phyloP scores from a whole-genome alignment of 208 protist species.

The Tritrichomonas musculus region DNA sequence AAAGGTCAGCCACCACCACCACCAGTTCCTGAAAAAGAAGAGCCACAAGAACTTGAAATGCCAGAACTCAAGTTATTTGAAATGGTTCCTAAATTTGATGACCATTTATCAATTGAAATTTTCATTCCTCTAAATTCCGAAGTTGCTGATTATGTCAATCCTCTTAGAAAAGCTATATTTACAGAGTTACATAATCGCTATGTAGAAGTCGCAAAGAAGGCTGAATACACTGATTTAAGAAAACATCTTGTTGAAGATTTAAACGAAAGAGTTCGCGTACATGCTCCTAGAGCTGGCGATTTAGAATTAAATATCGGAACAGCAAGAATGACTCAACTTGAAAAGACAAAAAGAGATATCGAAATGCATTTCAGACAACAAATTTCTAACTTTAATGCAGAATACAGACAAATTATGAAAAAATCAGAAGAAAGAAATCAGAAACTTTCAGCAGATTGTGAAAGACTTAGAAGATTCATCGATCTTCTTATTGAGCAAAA shows the following conservation, averaged over 20 bases:
- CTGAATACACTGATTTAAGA: background rate
- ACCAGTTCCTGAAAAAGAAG: too few relatives aligned
- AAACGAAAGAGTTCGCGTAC: background rate
- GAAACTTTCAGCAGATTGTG: background rate
- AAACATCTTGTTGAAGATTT: background rate
- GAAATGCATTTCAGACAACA: conserved; percentile 10
- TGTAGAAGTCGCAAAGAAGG: background rate
- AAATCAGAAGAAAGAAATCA: background rate
- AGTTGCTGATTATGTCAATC: background rate
- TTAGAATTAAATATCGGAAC: background rate
- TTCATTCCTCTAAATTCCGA: background rate
- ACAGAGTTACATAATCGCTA: background rate
- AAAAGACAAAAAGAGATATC: background rate
- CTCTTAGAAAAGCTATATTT: background rate
- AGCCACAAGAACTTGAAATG: background rate
- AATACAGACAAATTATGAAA: background rate
- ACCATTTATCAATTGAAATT: background rate
- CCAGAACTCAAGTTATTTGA: background rate
- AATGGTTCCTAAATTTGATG: background rate
- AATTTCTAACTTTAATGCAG: background rate
- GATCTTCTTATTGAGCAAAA: background rate
- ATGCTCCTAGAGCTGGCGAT: background rate
- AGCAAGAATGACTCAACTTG: background rate
- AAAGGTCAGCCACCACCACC: too few relatives aligned
- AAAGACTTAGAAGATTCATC: background rate